A percentile compares a stretch with the other conserved stretches of the same genome.
Evolutionary conservation across 208 protist species (phyloP).

Genomic region (Trypanosoma congolense): DNA sequence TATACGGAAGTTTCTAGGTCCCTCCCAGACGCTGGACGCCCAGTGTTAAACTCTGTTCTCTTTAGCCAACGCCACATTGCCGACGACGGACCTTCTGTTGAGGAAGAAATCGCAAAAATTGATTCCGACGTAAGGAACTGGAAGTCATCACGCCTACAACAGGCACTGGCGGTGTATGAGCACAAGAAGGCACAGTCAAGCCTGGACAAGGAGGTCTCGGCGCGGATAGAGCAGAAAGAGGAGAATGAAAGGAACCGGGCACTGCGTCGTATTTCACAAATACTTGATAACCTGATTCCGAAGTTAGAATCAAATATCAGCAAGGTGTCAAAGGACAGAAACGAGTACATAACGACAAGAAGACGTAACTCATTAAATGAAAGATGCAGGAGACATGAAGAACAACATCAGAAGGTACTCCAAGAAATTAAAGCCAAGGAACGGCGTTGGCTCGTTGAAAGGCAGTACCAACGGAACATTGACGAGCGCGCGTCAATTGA

Average conservation of each 20-base stretch:
- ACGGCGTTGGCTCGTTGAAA: constrained; percentile 30
- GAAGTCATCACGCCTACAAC: constrained; percentile 30
- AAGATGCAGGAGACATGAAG: constrained; percentile 17
- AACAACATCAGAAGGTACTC: constrained; percentile 11
- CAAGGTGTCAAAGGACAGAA: background rate
- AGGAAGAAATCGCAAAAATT: constrained; percentile 33
- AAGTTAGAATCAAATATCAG: constrained; percentile 19
- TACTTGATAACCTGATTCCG: constrained; percentile 31
- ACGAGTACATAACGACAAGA: background rate
- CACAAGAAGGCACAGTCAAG: constrained; percentile 9
- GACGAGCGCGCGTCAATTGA: constrained; percentile 24
- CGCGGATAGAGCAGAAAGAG: constrained; percentile 28
- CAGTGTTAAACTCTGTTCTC: constrained; percentile 23
- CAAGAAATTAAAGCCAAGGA: constrained; percentile 18
- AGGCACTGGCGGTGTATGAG: constrained; percentile 17
- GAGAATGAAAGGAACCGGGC: constrained; percentile 43
- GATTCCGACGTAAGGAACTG: constrained; percentile 19
- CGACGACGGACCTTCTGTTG: constrained; percentile 24
- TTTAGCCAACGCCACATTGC: constrained; percentile 28
- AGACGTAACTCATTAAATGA: constrained; percentile 5
- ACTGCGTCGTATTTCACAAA: constrained; percentile 37
- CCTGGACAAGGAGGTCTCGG: constrained; percentile 34
- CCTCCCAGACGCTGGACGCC: constrained; percentile 18
- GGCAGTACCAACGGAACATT: constrained; percentile 27
- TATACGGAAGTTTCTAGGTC: constrained; percentile 18